Evolutionary conservation across 2,329 filamentous ascomycete genomes (phyloP).

Genomic region (Drechslerella coelobrocha): DNA sequence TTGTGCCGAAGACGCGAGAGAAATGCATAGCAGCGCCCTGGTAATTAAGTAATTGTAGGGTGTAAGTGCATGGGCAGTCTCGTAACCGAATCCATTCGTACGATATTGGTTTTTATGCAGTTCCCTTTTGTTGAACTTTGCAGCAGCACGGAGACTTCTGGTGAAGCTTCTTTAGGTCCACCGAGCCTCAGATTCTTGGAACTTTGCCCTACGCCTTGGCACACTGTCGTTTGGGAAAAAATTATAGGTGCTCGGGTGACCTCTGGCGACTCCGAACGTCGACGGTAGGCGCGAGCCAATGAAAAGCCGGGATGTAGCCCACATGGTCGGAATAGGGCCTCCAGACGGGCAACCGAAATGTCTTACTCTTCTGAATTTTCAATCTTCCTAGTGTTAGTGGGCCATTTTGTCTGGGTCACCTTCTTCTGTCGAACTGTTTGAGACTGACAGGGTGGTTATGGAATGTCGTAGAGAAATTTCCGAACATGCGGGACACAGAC

Average conservation of each 20-base stretch:
- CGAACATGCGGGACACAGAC: conserved; percentile 7
- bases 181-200: conserved; percentile 23
- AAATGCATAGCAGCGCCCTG: too few relatives aligned
- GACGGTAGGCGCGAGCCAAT: conserved; percentile 25
- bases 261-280: conserved; percentile 5
- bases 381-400: too few relatives aligned
- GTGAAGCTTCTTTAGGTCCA: conserved; percentile 22
- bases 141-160: conserved; percentile 37
- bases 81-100: conserved; percentile 8
- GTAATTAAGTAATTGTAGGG: too few relatives aligned
- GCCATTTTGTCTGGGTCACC: conserved; percentile 26
- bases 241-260: conserved; percentile 13
- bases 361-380: conserved; percentile 29
- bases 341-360: conserved; percentile 6
- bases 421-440: conserved; percentile 45
- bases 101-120: background rate
- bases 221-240: conserved; percentile 28
- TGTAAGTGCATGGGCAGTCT: background rate
- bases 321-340: conserved; percentile 23
- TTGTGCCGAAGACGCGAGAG: conserved; percentile 33
- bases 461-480: conserved; percentile 47
- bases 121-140: conserved; percentile 17
- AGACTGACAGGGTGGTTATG: conserved; percentile 6
- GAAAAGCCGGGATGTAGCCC: conserved; percentile 15
- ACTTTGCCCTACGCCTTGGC: conserved; percentile 45